Evolutionary conservation across 2,329 filamentous ascomycete species (phyloP).

Genomic region (Pseudogymnoascus sp.): DNA sequence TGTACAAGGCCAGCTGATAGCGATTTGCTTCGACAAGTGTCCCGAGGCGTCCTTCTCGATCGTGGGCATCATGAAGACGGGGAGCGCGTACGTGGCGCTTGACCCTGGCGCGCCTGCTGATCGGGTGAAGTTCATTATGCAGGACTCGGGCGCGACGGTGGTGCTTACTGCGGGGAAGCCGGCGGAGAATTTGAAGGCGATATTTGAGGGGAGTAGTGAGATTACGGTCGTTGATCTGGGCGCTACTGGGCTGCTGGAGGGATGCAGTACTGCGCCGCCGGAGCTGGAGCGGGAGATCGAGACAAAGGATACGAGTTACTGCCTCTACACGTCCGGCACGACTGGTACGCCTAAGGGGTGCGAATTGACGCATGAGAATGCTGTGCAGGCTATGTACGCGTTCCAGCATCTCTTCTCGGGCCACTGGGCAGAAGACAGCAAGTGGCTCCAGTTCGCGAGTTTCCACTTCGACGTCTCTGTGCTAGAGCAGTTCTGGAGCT

Average conservation of each 20-base stretch:
- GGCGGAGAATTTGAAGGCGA: conserved; percentile 30
- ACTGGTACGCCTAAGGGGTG: conserved; percentile 43
- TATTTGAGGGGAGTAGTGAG: conserved; percentile 17
- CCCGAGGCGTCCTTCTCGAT: conserved; percentile 30
- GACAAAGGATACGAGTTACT: conserved; percentile 26
- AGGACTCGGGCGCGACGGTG: conserved; percentile 58
- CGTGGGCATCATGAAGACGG: conserved; percentile 30
- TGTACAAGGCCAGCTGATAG: conserved; percentile 41
- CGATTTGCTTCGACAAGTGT: conserved; percentile 33
- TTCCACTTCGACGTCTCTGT: conserved; percentile 94
- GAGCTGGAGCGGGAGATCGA: conserved; percentile 17
- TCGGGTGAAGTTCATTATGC: conserved; percentile 26
- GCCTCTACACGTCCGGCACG: conserved; percentile 32
- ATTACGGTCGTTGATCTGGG: conserved; percentile 21
- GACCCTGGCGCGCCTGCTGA: conserved; percentile 31
- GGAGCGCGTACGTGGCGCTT: conserved; percentile 32
- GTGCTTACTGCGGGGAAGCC: conserved; percentile 50
- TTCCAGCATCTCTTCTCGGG: conserved; percentile 71
- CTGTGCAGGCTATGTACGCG: conserved; percentile 80
- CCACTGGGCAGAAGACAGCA: conserved; percentile 60
- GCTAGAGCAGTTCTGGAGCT: conserved; percentile 91
- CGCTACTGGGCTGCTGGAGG: conserved; percentile 17
- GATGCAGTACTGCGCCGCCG: conserved; percentile 20
- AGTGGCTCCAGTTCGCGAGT: conserved; percentile 88
- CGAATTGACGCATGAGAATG: conserved; percentile 79